Base-by-base conservation (phyloP, 257 asterid species). In the Thymus quinquecostatus region DNA sequence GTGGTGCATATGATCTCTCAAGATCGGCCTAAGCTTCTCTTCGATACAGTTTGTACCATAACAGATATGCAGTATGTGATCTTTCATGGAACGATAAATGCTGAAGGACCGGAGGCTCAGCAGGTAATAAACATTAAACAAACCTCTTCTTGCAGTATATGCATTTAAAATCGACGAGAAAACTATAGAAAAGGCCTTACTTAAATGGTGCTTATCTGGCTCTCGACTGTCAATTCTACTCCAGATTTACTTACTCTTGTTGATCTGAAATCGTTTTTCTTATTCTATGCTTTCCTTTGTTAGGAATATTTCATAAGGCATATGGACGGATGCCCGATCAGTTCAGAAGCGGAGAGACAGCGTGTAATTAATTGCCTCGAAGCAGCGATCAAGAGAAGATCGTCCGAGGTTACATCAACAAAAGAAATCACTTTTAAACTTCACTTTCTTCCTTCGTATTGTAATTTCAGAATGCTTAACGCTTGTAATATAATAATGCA, bases 301-400 rank as follows among this genome's bases (percentile, higher is more conserved):
- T 69, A 89, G 96, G 96, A 89, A 77, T 89, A 85, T 74, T 89
- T 80, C 81, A 82, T 89, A 48, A 74, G 91, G 76, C 96, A 89
- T 56, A 71, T 74, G 72, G 96, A 85, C 28, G 96, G 93, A 60
- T 76, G 61, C 49, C 91, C 94, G 11, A 81, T 85, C 36, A 85
- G 81, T 36, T 87, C 86, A 0, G 94, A 89, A 21, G 88, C 85
- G 7, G 94, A 89, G 70, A 75, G 88, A 50, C 86, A 87, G 62
- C 82, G 90, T 8, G 83, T 89, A 7, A 82, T 87, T 64, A 79
- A 84, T 61, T 89, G 96, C 84, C 76, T 89, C 73, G 90, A 82
- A 74, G 96, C 94, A 47, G 94, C 94, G 28, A 84, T 89, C n/a
- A 80, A 78, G 80, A 89, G 94, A 77, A 68, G 96, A 68, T 73